phyloP scores from a whole-genome alignment of 2,329 filamentous ascomycete genomes.

The Aspergillus ochraceoroseus region DNA sequence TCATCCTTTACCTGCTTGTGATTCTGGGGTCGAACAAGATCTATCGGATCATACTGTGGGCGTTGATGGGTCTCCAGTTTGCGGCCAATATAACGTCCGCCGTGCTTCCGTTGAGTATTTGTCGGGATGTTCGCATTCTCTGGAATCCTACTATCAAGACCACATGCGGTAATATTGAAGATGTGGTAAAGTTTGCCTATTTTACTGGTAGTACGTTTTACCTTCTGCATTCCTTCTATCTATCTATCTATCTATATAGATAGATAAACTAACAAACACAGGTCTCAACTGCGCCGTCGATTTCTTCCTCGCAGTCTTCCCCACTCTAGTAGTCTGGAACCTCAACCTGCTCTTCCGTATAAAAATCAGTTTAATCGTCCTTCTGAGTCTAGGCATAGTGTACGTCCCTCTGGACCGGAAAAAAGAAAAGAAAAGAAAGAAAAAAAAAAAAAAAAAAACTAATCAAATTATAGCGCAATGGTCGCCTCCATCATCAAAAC shows the following conservation, averaged over 20 bases:
- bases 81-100: slow-evolving; percentile 26
- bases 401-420: slow-evolving; percentile 11
- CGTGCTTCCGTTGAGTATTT: slow-evolving; percentile 29
- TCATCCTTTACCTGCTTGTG: slow-evolving; percentile 27
- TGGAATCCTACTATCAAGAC: slow-evolving; percentile 26
- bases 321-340: slow-evolving; percentile 30
- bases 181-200: slow-evolving; percentile 29
- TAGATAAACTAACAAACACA: slow-evolving; percentile 5
- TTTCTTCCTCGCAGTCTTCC: slow-evolving; percentile 30
- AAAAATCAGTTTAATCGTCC: too few species aligned
- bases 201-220: slow-evolving; percentile 26
- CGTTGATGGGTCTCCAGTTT: slow-evolving; percentile 23
- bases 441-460: not conserved
- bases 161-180: slow-evolving; percentile 21
- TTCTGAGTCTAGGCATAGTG: slow-evolving; percentile 30
- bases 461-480: slow-evolving; percentile 24
- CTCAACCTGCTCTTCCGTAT: slow-evolving; percentile 27
- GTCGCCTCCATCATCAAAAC: slow-evolving; percentile 33
- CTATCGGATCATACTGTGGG: slow-evolving; percentile 25
- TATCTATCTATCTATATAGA: too few species aligned
- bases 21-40: slow-evolving; percentile 26
- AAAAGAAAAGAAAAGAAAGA: not conserved
- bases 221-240: not conserved
- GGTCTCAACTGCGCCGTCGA: slow-evolving; percentile 30
- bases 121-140: slow-evolving; percentile 22